Evolutionary conservation across 306 rosid genomes (phyloP).

Genomic region (Lagenaria siceraria): DNA sequence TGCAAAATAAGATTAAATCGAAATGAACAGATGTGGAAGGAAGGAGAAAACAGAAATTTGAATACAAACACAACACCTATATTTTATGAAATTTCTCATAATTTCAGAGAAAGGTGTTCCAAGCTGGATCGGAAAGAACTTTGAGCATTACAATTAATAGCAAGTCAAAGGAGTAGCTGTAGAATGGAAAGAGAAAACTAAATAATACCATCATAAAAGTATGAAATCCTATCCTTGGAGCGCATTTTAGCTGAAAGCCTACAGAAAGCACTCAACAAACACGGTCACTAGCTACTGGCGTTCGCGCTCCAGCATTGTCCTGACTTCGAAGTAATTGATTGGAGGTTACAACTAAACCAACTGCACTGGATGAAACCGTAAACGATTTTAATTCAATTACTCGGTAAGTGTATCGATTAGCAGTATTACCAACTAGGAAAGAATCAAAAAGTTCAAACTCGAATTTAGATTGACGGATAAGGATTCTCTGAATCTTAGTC

Average conservation of each 20-base stretch:
- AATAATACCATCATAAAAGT: slow-evolving; percentile 75
- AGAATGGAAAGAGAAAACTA: not conserved
- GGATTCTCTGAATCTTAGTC: not conserved
- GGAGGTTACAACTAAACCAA: not conserved
- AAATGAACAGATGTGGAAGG: not conserved
- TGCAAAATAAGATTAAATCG: not conserved
- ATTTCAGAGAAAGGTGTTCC: not conserved
- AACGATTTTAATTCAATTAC: not conserved
- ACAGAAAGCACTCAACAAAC: not conserved
- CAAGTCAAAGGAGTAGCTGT: not conserved
- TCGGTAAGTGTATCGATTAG: not conserved
- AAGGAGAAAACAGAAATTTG: not conserved
- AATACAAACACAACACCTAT: not conserved
- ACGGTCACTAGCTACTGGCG: not conserved
- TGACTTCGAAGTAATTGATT: not conserved
- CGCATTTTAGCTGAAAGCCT: slow-evolving; percentile 33
- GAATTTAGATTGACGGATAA: not conserved
- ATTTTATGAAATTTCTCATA: not conserved
- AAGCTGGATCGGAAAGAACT: not conserved
- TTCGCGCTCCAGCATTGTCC: not conserved
- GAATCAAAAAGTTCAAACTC: not conserved
- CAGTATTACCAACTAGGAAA: not conserved
- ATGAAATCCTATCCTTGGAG: slow-evolving; percentile 82
- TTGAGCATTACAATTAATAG: not conserved
- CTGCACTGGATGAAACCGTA: not conserved